These are phyloP conservation scores for Typha latifolia DNA, from an alignment of 176 grass and related monocot genomes.

Conservation along the genomic window DNA sequence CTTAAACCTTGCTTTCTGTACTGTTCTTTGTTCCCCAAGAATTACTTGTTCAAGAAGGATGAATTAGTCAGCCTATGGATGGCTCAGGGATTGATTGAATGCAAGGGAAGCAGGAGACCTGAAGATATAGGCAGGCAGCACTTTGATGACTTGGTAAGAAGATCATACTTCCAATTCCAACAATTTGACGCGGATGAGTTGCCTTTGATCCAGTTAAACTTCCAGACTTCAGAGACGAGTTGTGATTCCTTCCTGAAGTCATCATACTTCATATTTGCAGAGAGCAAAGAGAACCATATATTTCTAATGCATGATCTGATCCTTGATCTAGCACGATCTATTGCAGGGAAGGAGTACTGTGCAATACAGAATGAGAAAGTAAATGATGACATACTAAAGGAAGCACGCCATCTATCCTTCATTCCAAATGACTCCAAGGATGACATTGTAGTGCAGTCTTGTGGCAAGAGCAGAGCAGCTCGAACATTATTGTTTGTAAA, in stretches of 20 bases:
- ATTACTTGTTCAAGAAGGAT: slow-evolving; percentile 18
- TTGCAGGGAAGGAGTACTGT: slow-evolving; percentile 3
- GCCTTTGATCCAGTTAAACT: too few relatives aligned
- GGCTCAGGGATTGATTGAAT: slow-evolving; percentile 29
- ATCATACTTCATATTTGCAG: not conserved
- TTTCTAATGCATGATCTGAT: slow-evolving; percentile 35
- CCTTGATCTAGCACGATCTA: slow-evolving; percentile 33
- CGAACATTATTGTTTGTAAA: not conserved
- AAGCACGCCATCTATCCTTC: slow-evolving; percentile 3
- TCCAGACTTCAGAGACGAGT: too few relatives aligned
- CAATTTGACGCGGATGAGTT: too few relatives aligned
- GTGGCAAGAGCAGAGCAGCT: not conserved
- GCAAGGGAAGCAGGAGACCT: not conserved
- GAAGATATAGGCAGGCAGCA: slow-evolving; percentile 20
- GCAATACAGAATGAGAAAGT: not conserved
- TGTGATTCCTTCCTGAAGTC: not conserved
- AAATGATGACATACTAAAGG: not conserved
- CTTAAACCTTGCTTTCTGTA: slow-evolving; percentile 37
- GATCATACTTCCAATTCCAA: slow-evolving; percentile 20
- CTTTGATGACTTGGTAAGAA: slow-evolving; percentile 27
- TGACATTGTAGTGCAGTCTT: not conserved
- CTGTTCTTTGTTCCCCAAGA: slow-evolving; percentile 32
- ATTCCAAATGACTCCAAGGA: not conserved
- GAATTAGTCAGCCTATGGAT: slow-evolving; percentile 37
- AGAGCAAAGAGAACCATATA: not conserved